These are phyloP conservation scores for Daldinia decipiens DNA, from an alignment of 495 filamentous ascomycete genomes.

Conservation along the genomic window DNA sequence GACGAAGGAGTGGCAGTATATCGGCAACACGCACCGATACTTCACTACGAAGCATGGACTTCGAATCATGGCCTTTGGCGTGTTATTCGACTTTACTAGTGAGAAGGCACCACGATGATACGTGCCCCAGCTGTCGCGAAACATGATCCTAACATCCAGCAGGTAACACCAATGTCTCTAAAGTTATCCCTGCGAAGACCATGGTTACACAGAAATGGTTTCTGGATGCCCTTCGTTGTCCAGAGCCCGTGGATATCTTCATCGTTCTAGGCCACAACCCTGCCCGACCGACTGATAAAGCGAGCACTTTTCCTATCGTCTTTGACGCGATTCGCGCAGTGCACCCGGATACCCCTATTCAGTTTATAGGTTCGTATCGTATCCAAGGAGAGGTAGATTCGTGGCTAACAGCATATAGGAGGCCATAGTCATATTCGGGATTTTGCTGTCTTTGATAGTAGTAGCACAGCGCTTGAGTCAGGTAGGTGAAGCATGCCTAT, in stretches of 20 bases:
- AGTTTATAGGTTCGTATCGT: constrained; percentile 68
- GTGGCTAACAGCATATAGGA: constrained; percentile 40
- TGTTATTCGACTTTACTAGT: constrained; percentile 81
- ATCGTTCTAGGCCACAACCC: constrained; percentile 78
- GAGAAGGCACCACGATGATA: constrained; percentile 65
- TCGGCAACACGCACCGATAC: constrained; percentile 76
- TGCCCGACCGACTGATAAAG: constrained; percentile 64
- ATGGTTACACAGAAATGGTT: constrained; percentile 81
- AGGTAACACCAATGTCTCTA: constrained; percentile 49
- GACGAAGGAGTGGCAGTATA: constrained; percentile 69
- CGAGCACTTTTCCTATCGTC: constrained; percentile 64
- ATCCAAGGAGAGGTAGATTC: neutral
- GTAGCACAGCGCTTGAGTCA: constrained; percentile 77
- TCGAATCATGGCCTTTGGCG: constrained; percentile 80
- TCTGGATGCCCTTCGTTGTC: constrained; percentile 69
- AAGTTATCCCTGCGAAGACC: constrained; percentile 61
- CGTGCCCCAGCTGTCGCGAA: neutral
- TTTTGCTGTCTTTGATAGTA: constrained; percentile 75
- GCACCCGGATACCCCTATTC: constrained; percentile 76
- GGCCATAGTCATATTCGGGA: constrained; percentile 87
- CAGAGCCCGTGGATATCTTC: constrained; percentile 76
- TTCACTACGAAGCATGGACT: constrained; percentile 79
- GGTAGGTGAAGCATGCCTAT: constrained; percentile 48
- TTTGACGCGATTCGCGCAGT: constrained; percentile 72
- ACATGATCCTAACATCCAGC: constrained; percentile 45